A percentile compares a stretch with the other conserved stretches of the same genome.
These are phyloP conservation scores for Cynara cardunculus DNA, from an alignment of 129 eudicot species.

Conservation along the genomic window DNA sequence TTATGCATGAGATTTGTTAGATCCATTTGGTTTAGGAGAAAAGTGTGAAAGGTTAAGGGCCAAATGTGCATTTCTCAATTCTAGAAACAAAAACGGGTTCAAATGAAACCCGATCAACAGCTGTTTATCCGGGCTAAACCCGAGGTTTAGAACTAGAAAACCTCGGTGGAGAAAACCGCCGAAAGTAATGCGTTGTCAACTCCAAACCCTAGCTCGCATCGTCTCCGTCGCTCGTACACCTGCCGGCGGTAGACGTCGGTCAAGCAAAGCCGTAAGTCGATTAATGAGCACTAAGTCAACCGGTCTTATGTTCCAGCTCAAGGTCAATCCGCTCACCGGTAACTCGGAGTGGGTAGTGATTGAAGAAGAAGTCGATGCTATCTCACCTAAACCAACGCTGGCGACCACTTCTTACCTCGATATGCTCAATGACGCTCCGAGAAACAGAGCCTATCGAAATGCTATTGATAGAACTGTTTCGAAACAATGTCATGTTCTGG, in stretches of 20 bases:
- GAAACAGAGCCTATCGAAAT: constrained; percentile 56
- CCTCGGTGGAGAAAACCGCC: neutral
- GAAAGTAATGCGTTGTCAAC: constrained; percentile 3
- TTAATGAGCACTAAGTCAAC: constrained; percentile 42
- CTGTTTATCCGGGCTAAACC: neutral
- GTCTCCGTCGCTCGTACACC: constrained; percentile 12
- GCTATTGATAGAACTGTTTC: constrained; percentile 74
- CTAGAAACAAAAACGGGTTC: neutral
- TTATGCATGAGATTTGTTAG: no score
- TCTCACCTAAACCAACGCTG: constrained; percentile 35
- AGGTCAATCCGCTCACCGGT: constrained; percentile 75
- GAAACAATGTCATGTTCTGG: constrained; percentile 75
- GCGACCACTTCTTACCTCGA: constrained; percentile 80
- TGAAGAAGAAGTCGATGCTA: constrained; percentile 43
- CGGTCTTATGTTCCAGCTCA: constrained; percentile 74
- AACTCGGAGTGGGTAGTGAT: constrained; percentile 85
- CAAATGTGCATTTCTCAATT: neutral
- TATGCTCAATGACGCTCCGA: constrained; percentile 76
- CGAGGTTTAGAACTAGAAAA: neutral
- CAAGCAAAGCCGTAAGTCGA: constrained; percentile 22
- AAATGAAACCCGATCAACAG: neutral
- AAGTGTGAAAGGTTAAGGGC: neutral
- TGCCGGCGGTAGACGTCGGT: neutral
- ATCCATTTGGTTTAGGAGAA: neutral
- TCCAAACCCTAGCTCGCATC: constrained; percentile 32